Conservation (phyloP, 1,284 basidiomycete genomes). For the Moesziomyces aphidis region DNA sequence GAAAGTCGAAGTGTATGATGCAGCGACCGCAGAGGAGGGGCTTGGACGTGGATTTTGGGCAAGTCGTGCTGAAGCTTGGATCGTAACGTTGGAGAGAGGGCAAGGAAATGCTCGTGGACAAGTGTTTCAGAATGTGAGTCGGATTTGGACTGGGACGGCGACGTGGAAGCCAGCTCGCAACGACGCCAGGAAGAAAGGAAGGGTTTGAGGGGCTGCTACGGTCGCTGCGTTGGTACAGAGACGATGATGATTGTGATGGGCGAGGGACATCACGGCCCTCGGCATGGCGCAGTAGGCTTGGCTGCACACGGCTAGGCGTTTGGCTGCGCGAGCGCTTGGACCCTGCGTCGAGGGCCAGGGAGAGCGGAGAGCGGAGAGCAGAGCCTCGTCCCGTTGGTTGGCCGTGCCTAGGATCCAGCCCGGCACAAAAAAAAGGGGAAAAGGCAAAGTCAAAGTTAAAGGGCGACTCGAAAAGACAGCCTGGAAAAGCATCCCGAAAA, state of each 20-base stretch:
- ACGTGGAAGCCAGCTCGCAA: conserved; percentile 26
- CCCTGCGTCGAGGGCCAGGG: neutral
- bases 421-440: no score
- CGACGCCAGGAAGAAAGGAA: conserved; percentile 13
- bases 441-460: no score
- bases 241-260: neutral
- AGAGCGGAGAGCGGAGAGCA: no score
- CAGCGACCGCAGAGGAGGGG: neutral
- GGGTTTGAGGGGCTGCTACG: neutral
- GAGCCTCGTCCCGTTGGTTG: no score
- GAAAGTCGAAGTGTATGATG: neutral
- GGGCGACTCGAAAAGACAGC: no score
- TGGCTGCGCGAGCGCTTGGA: neutral
- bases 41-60: no score
- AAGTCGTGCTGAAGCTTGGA: no score
- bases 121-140: neutral
- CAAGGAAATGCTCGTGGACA: neutral
- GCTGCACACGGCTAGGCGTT: neutral
- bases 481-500: no score
- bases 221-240: neutral
- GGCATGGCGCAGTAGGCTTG: neutral
- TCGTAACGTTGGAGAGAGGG: neutral
- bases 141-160: neutral
- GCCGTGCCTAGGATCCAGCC: no score
- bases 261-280: no score